Conservation (phyloP, 2,329 filamentous ascomycete genomes). For the Neopestalotiopsis clavispora region DNA sequence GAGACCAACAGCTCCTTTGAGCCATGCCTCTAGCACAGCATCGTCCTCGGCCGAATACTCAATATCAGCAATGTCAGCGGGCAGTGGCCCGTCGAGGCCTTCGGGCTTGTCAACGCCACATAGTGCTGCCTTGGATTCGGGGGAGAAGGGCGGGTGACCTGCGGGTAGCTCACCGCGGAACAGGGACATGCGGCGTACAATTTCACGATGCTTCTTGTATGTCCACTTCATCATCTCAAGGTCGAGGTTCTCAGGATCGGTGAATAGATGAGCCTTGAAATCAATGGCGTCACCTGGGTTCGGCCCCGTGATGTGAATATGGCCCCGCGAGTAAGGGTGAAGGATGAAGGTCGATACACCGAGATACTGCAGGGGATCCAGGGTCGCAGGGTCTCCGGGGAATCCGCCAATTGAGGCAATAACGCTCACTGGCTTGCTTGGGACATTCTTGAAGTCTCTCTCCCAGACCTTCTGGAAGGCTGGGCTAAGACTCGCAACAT, state of each 20-base stretch:
- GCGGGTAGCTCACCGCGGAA: slow-evolving; percentile 52
- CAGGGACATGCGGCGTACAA: slow-evolving; percentile 58
- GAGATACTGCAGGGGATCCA: slow-evolving; percentile 50
- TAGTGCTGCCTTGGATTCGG: slow-evolving; percentile 42
- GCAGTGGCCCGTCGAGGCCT: slow-evolving; percentile 35
- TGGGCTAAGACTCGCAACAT: slow-evolving; percentile 53
- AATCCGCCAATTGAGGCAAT: slow-evolving; percentile 37
- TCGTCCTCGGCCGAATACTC: slow-evolving; percentile 49
- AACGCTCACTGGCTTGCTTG: slow-evolving; percentile 49
- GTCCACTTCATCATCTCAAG: slow-evolving; percentile 63
- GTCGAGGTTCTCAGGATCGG: slow-evolving; percentile 59
- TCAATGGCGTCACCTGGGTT: slow-evolving; percentile 47
- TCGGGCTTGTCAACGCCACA: slow-evolving; percentile 21
- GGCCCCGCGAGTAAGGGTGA: slow-evolving; percentile 66
- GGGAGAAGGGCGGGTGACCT: slow-evolving; percentile 49
- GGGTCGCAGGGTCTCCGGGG: slow-evolving; percentile 2
- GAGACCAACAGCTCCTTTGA: slow-evolving; percentile 37
- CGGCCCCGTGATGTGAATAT: slow-evolving; percentile 61
- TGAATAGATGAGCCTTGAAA: slow-evolving; percentile 62
- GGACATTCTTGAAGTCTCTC: slow-evolving; percentile 45
- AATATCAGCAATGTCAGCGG: slow-evolving; percentile 43
- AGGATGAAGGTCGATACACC: slow-evolving; percentile 57
- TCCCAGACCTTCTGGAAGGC: slow-evolving; percentile 57
- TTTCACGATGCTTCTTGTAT: slow-evolving; percentile 69
- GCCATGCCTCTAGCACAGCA: slow-evolving; percentile 43